These are phyloP conservation scores for Periglandula ipomoeae DNA, from an alignment of 2,329 filamentous ascomycete species.

Conservation along the genomic window DNA sequence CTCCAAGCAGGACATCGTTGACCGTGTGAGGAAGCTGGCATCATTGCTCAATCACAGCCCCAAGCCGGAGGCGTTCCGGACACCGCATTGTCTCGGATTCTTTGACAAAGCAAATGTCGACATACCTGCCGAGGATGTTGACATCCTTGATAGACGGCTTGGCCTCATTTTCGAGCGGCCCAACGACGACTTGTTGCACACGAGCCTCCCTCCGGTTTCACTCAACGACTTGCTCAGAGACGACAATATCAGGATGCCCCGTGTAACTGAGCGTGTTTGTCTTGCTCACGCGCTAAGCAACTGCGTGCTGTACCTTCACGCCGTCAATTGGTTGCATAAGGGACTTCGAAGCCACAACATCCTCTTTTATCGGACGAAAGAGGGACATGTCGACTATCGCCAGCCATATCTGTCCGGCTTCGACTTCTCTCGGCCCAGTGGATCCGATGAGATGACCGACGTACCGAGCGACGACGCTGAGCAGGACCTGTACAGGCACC, in stretches of 20 bases:
- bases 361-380: slow-evolving; percentile 34
- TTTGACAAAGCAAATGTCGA: slow-evolving; percentile 34
- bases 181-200: slow-evolving; percentile 23
- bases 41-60: slow-evolving; percentile 36
- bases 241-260: slow-evolving; percentile 29
- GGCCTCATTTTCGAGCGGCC: slow-evolving; percentile 47
- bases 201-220: slow-evolving; percentile 32
- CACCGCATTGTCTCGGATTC: slow-evolving; percentile 41
- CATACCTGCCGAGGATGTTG: slow-evolving; percentile 27
- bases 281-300: slow-evolving; percentile 43
- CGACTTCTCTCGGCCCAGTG: slow-evolving; percentile 43
- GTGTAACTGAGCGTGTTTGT: slow-evolving; percentile 40
- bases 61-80: slow-evolving; percentile 39
- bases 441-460: slow-evolving; percentile 41
- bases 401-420: slow-evolving; percentile 42
- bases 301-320: slow-evolving; percentile 44
- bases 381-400: slow-evolving; percentile 25
- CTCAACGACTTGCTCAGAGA: slow-evolving; percentile 36
- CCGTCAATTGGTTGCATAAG: slow-evolving; percentile 50
- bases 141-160: slow-evolving; percentile 33
- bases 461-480: slow-evolving; percentile 33
- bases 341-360: slow-evolving; percentile 45
- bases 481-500: slow-evolving; percentile 43
- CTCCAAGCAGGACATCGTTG: slow-evolving; percentile 32
- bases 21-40: slow-evolving; percentile 37